Base-by-base conservation (phyloP, 2,329 filamentous ascomycete genomes). In the Hypoxylon sp. region DNA sequence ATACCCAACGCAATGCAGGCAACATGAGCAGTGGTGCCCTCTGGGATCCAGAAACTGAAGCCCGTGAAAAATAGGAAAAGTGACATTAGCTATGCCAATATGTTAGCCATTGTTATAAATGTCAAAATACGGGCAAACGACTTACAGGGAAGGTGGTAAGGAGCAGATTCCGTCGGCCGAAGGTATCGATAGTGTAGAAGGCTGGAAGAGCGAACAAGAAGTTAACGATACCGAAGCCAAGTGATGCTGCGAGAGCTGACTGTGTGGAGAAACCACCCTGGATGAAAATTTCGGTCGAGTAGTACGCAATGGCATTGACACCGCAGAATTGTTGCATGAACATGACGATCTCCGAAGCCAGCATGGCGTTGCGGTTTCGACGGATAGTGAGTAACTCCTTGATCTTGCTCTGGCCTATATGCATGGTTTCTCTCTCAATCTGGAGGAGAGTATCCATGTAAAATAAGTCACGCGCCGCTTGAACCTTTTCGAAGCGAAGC, bases 171-270 rank as follows among this genome's bases (percentile, higher is more conserved):
- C 90, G 84, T 3, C 90, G 86, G 5, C 90, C 90, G 65, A 90
- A 91, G 0, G 86, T 90, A 74, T 92, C 90, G 69, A 92, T 92
- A 5, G 88, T 91, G 75, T 87, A 90, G 51, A 91, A 80, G 3
- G 88, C 88, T 0, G 88, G 88, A 11, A 90, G 81, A 0, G 89
- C 88, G 68, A 90, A 90, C 37, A 91, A 76, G 80, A 87, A 91
- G 75, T 91, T 91, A 74, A 91, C 85, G 54, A 90, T 80, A 1
- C 90, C 90, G 54, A 88, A 90, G 0, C 89, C 89, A 66, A 91
- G 84, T 0, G 88, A 90, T 0, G 87, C 88, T 5, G 84, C 79
- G 1, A 92, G 82, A 0, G 90, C 88, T 4, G 78, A 77, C 3
- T 85, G 81, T 26, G 84, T 80, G 9, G 78, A 79, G 62, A 89